phyloP scores from a whole-genome alignment of 1,139 yeast genomes.

The Keqinozyma sinolaborantium region DNA sequence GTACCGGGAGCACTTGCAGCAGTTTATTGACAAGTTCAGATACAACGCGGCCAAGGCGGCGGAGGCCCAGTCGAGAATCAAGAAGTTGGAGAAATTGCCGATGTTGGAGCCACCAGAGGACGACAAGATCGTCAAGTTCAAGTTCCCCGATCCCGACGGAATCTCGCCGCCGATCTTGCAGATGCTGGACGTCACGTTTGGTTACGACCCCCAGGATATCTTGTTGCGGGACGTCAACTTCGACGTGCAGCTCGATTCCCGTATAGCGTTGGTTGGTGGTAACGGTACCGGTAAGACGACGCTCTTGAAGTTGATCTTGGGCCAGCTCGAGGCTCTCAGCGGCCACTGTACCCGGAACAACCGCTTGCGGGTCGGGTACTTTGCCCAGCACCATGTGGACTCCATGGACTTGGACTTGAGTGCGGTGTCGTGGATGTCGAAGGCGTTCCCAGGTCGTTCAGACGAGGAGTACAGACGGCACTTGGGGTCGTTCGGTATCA shows the following conservation, averaged over 20 bases:
- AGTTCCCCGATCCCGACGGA: conserved; percentile 92
- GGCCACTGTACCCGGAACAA: conserved; percentile 82
- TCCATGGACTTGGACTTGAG: conserved; percentile 88
- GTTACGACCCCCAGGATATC: conserved; percentile 65
- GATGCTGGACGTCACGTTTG: conserved; percentile 81
- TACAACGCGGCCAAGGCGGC: conserved; percentile 96
- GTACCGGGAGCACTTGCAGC: conserved; percentile 86
- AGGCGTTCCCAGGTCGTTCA: conserved; percentile 84
- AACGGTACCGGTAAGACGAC: conserved; percentile 99
- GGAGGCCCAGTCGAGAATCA: conserved; percentile 97
- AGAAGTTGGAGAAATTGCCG: conserved; percentile 92
- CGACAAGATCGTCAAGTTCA: conserved; percentile 79
- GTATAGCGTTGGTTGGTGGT: conserved; percentile 97
- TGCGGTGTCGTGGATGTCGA: conserved; percentile 94
- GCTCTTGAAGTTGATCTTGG: conserved; percentile 79
- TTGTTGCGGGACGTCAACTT: conserved; percentile 73
- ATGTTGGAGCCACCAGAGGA: conserved; percentile 92
- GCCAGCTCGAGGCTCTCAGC: conserved; percentile 61
- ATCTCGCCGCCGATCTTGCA: conserved; percentile 93
- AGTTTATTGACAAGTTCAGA: conserved; percentile 91
- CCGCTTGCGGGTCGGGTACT: conserved; percentile 88
- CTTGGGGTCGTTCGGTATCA: conserved; percentile 94
- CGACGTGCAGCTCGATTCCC: conserved; percentile 88
- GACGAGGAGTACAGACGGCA: conserved; percentile 98
- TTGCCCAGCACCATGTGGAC: conserved; percentile 99